phyloP scores from a whole-genome alignment of 345 rosid species.

The Hypericum perforatum region DNA sequence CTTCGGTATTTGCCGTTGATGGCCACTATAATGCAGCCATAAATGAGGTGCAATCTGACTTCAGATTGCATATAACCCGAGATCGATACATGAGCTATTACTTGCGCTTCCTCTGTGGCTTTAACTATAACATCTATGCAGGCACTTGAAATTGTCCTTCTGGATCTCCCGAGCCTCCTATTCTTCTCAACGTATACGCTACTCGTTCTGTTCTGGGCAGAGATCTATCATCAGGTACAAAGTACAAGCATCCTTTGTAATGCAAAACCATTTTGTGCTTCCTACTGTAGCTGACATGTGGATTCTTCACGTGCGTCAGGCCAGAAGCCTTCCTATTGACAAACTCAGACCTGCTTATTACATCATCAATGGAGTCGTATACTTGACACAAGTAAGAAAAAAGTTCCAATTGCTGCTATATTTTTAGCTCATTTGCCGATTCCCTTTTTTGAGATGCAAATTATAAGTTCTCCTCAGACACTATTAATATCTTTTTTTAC shows the following conservation, averaged over 20 bases:
- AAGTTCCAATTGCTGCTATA: neutral
- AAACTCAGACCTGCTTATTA: slow-evolving; percentile 49
- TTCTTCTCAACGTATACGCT: slow-evolving; percentile 73
- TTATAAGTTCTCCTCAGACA: neutral
- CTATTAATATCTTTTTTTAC: neutral
- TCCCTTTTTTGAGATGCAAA: neutral
- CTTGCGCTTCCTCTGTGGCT: slow-evolving; percentile 3
- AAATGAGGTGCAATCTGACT: neutral
- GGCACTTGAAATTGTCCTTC: slow-evolving; percentile 37
- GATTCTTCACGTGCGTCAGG: slow-evolving; percentile 20
- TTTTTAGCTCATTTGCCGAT: neutral
- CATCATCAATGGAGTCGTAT: slow-evolving; percentile 28
- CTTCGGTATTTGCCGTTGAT: too few species aligned
- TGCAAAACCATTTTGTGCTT: neutral
- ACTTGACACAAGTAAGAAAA: slow-evolving; percentile 33
- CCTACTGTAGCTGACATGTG: neutral
- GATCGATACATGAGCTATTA: neutral
- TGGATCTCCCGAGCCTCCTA: slow-evolving; percentile 68
- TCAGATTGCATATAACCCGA: neutral
- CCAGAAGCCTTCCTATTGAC: slow-evolving; percentile 43
- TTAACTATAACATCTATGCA: slow-evolving; percentile 13
- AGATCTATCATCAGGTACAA: slow-evolving; percentile 69
- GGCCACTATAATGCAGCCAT: too few species aligned
- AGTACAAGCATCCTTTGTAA: neutral
- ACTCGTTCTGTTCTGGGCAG: slow-evolving; percentile 78